Conservation (phyloP, 176 grass and related monocot species). For the Aegilops bicornis region DNA sequence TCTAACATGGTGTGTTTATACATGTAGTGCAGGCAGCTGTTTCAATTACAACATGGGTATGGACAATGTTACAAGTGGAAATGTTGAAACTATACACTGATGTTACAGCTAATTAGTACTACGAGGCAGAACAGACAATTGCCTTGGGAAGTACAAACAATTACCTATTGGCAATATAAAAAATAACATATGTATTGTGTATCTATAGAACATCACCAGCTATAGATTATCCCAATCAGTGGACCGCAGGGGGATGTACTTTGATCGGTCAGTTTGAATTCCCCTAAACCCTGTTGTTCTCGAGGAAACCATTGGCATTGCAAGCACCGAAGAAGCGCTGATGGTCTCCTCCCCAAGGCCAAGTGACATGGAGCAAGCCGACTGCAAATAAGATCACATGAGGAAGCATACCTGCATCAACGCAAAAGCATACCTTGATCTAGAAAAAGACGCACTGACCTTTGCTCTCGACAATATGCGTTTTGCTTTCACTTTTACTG, state of each 20-base stretch:
- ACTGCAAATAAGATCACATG: slow-evolving; percentile 51
- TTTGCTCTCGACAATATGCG: slow-evolving; percentile 74
- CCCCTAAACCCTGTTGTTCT: slow-evolving; percentile 83
- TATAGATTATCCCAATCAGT: slow-evolving; percentile 62
- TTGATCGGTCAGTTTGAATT: slow-evolving; percentile 50
- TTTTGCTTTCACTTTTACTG: slow-evolving; percentile 66
- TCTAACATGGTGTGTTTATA: slow-evolving; percentile 44
- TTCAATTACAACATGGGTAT: slow-evolving; percentile 43
- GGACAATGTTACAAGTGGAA: slow-evolving; percentile 22
- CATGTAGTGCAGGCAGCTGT: slow-evolving; percentile 35
- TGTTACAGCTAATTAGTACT: slow-evolving; percentile 40
- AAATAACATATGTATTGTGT: slow-evolving; percentile 50
- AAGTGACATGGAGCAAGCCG: slow-evolving; percentile 79
- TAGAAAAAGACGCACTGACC: slow-evolving; percentile 46
- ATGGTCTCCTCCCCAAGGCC: slow-evolving; percentile 71
- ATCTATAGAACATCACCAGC: slow-evolving; percentile 46
- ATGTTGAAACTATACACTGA: slow-evolving; percentile 50
- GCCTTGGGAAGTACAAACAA: slow-evolving; percentile 44
- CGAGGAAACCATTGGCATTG: slow-evolving; percentile 90
- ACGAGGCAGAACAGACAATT: slow-evolving; percentile 31
- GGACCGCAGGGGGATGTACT: slow-evolving; percentile 63
- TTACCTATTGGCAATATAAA: slow-evolving; percentile 50
- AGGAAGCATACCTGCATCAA: slow-evolving; percentile 3
- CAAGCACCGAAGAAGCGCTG: slow-evolving; percentile 83
- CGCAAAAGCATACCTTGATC: not conserved